phyloP scores from a whole-genome alignment of 2,329 filamentous ascomycete genomes.

The Alternaria infectoria region DNA sequence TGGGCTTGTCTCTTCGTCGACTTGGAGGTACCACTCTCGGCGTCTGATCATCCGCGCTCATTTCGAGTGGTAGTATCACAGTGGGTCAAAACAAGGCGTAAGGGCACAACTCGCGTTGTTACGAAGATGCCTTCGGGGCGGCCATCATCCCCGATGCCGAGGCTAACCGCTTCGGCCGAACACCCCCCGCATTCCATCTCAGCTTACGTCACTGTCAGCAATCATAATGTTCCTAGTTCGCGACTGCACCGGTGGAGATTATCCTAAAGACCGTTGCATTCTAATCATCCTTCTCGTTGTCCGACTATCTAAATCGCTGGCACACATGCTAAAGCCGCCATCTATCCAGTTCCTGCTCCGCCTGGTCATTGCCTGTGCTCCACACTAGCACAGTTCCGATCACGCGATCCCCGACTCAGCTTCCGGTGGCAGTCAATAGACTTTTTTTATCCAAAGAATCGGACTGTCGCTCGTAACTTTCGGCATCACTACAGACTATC shows the following conservation, averaged over 20 bases:
- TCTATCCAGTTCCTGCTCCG: background rate
- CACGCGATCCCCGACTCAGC: background rate
- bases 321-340: background rate
- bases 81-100: background rate
- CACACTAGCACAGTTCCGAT: background rate
- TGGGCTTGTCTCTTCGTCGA: conserved; percentile 40
- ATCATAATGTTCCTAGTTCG: background rate
- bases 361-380: background rate
- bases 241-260: background rate
- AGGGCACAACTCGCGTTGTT: background rate
- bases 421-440: background rate
- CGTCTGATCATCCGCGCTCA: conserved; percentile 26
- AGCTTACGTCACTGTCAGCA: background rate
- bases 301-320: background rate
- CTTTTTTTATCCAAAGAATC: background rate
- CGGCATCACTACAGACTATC: background rate
- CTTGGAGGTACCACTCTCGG: conserved; percentile 35
- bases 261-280: background rate
- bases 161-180: conserved; percentile 1
- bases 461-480: background rate
- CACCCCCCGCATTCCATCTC: background rate
- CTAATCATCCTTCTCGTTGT: background rate
- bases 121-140: background rate
- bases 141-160: background rate
- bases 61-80: background rate